Percentiles rank a stretch among this genome's conserved stretches.
Conservation (phyloP, 2,329 filamentous ascomycete species). For the Verticillium zaregamsianum region DNA sequence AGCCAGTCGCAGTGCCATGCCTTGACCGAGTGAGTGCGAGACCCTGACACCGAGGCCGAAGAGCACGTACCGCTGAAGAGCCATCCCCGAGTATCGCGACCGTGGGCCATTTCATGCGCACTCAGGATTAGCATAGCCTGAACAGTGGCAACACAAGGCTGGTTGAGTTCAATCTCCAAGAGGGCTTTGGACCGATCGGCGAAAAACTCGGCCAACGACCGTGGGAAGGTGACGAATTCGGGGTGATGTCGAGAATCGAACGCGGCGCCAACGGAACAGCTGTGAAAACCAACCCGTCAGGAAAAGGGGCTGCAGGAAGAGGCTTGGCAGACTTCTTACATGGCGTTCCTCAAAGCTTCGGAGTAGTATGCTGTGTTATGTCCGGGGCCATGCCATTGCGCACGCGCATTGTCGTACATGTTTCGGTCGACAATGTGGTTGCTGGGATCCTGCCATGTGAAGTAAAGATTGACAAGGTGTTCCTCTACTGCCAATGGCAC, state of each 20-base stretch:
- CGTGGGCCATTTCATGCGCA: too few species aligned
- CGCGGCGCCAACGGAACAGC: too few species aligned
- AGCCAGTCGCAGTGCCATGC: too few species aligned
- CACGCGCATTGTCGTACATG: background rate
- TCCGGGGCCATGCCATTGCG: background rate
- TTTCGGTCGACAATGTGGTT: constrained; percentile 3
- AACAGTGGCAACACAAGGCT: constrained; percentile 1
- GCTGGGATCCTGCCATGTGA: constrained; percentile 6
- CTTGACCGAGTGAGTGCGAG: too few species aligned
- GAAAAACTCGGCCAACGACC: constrained; percentile 18
- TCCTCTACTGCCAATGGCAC: constrained; percentile 10
- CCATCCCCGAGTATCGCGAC: too few species aligned
- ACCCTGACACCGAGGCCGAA: too few species aligned
- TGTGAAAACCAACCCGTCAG: too few species aligned
- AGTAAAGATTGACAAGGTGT: constrained; percentile 17
- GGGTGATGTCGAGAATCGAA: too few species aligned
- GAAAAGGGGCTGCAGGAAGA: background rate
- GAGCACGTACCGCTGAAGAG: too few species aligned
- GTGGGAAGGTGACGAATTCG: constrained; percentile 24
- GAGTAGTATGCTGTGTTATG: too few species aligned
- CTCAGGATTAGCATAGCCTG: background rate
- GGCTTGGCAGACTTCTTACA: background rate
- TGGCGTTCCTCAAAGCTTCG: background rate
- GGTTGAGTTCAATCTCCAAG: constrained; percentile 1
- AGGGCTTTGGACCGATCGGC: constrained; percentile 2